Conservation (phyloP, 306 rosid species). For the Herpetospermum pedunculosum region DNA sequence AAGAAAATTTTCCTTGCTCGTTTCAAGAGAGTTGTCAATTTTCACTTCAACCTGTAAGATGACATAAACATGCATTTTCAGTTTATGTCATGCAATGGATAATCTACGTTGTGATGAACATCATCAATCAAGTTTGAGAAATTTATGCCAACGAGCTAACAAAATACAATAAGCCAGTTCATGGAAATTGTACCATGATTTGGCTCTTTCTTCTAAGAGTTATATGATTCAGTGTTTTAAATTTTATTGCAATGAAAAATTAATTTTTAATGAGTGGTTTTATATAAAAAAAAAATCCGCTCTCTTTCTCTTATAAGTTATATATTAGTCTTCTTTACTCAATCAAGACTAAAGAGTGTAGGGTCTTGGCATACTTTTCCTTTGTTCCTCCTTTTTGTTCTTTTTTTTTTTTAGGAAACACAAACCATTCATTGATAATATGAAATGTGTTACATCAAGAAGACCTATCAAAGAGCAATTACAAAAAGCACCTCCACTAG, state of each 20-base stretch:
- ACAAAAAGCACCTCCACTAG: too few relatives aligned
- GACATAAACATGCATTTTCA: slow-evolving; percentile 1
- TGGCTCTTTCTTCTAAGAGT: not conserved
- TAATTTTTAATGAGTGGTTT: too few relatives aligned
- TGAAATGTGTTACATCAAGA: too few relatives aligned
- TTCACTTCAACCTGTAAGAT: slow-evolving; percentile 70
- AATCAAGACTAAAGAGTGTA: too few relatives aligned
- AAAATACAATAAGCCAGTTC: not conserved
- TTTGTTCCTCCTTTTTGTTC: too few relatives aligned
- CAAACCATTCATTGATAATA: too few relatives aligned
- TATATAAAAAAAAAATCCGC: too few relatives aligned
- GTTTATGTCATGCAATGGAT: not conserved
- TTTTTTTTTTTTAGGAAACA: too few relatives aligned
- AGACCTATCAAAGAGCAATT: too few relatives aligned
- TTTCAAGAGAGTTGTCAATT: slow-evolving; percentile 57
- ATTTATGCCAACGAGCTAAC: not conserved
- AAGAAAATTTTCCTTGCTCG: slow-evolving; percentile 46
- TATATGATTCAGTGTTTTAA: not conserved
- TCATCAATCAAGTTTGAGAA: not conserved
- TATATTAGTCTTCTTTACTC: too few relatives aligned
- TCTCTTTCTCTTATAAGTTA: too few relatives aligned
- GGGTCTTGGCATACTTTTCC: too few relatives aligned
- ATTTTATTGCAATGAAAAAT: not conserved
- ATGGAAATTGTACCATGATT: not conserved
- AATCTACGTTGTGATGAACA: not conserved